phyloP scores from a whole-genome alignment of 2,329 filamentous ascomycete species.

The Ambrosiella beaveri region DNA sequence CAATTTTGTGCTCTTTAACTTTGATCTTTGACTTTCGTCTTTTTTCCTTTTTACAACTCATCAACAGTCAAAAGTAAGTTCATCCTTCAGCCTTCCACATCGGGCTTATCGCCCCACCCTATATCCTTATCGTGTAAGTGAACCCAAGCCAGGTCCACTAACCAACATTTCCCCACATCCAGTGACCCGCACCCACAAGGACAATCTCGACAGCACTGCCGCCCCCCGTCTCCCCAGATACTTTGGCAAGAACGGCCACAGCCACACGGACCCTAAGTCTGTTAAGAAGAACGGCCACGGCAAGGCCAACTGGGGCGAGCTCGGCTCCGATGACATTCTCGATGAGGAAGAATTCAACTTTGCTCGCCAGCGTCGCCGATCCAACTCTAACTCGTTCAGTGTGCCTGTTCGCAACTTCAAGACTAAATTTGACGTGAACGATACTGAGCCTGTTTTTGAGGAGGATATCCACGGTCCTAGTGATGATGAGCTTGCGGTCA shows the following conservation, averaged over 20 bases:
- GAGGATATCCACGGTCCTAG: constrained; percentile 37
- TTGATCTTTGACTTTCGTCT: too few relatives aligned
- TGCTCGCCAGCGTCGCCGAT: constrained; percentile 72
- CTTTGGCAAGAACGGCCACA: constrained; percentile 75
- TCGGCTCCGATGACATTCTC: constrained; percentile 72
- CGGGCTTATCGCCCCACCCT: background rate
- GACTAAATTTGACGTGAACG: constrained; percentile 89
- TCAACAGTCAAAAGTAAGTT: constrained; percentile 4
- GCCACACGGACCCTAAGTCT: constrained; percentile 71
- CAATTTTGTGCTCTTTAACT: too few relatives aligned
- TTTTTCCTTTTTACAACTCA: background rate
- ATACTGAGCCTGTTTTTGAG: constrained; percentile 82
- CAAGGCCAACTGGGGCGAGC: constrained; percentile 81
- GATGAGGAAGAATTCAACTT: constrained; percentile 59
- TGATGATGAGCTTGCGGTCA: constrained; percentile 31
- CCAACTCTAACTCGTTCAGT: constrained; percentile 68
- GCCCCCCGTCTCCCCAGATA: constrained; percentile 81
- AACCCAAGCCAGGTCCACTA: constrained; percentile 11
- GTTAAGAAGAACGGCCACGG: constrained; percentile 85
- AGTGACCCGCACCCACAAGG: constrained; percentile 98
- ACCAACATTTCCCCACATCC: constrained; percentile 6
- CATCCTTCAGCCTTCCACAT: background rate
- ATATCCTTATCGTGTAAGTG: constrained; percentile 14
- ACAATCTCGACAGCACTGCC: constrained; percentile 44
- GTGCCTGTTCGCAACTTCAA: constrained; percentile 63